Conservation (phyloP, 2,329 filamentous ascomycete genomes). For the Botrytis fabae region DNA sequence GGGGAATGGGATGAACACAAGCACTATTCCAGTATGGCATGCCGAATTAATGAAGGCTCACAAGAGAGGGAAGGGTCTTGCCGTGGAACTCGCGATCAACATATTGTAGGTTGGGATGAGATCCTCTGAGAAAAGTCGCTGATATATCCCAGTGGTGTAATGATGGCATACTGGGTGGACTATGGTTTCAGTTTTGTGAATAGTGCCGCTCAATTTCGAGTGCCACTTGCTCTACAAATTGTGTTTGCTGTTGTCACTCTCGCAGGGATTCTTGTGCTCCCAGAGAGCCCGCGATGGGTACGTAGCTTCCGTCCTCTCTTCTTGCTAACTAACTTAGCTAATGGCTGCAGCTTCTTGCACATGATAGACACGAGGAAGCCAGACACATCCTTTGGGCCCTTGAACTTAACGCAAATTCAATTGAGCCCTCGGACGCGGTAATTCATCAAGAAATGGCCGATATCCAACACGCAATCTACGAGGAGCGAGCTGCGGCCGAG, state of each 20-base stretch:
- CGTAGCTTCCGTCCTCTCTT: too few species aligned
- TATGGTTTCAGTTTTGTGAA: conserved; percentile 56
- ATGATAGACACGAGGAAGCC: conserved; percentile 48
- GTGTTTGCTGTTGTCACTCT: conserved; percentile 60
- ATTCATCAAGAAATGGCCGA: conserved; percentile 53
- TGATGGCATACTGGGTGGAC: conserved; percentile 55
- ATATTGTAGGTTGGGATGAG: conserved; percentile 41
- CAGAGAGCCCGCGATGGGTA: conserved; percentile 50
- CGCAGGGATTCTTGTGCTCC: conserved; percentile 52
- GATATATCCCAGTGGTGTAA: conserved; percentile 41
- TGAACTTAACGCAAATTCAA: conserved; percentile 35
- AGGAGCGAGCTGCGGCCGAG: conserved; percentile 42
- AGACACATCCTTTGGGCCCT: conserved; percentile 47
- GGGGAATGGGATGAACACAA: conserved; percentile 53
- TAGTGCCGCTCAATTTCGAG: conserved; percentile 56
- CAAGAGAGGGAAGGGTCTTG: conserved; percentile 60
- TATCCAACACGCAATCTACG: conserved; percentile 63
- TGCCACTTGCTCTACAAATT: conserved; percentile 60
- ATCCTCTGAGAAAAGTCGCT: too few species aligned
- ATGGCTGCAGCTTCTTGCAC: conserved; percentile 43
- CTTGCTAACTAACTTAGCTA: too few species aligned
- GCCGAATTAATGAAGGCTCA: conserved; percentile 58
- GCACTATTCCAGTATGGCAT: conserved; percentile 58
- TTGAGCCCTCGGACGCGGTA: conserved; percentile 50
- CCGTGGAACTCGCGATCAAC: conserved; percentile 61